Base-by-base conservation (phyloP, 805 yeast genomes). In the Tetrapisispora fleetii region DNA sequence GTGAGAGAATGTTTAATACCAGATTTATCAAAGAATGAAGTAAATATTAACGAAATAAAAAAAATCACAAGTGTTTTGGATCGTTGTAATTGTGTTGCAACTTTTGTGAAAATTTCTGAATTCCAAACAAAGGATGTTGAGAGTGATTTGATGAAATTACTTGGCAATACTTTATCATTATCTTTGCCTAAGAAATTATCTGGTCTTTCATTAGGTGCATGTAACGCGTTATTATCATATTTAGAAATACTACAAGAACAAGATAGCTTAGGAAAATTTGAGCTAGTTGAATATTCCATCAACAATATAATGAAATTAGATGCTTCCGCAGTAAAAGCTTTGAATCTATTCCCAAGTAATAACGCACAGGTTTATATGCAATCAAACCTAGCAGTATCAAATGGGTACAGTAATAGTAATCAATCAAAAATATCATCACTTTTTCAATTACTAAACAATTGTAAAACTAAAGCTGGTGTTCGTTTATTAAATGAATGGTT, bases 401-500 rank as follows among this genome's bases (percentile, higher is more conserved):
- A n/a, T 45, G 38, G 42, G 10, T 45, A 37, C 19, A 40, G 55
- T 19, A 40, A 49, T 24, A 54, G 54, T 32, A 54, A 52, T 21
- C 51, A 58, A 36, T 59, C 70, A 4, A 70, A 71, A 56, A 75
- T 77, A 52, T 64, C 79, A 0, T 84, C 95, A 10, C 67, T 93
- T 39, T 90, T 78, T 62, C 96, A 95, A 24, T 72, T 93, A 40
- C 70, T 93, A 57, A 91, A 93, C 70, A 80, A 82, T 56, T 91
- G 98, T 71, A 88, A 85, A 58, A 83, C 95, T 4, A 75, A 80
- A 2, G 88, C 93, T n/a, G 99, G 99, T 8, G 72, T 91, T 1
- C 75, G 98, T 54, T 67, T 90, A 45, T 74, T 93, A 24, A 81
- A 93, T 16, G 96, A 88, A 60, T 93, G 99, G 99, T 73, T 93